A percentile compares a stretch with the other conserved stretches of the same genome.
Conservation (phyloP, 2,329 filamentous ascomycete species). For the Endoconidiophora polonica region DNA sequence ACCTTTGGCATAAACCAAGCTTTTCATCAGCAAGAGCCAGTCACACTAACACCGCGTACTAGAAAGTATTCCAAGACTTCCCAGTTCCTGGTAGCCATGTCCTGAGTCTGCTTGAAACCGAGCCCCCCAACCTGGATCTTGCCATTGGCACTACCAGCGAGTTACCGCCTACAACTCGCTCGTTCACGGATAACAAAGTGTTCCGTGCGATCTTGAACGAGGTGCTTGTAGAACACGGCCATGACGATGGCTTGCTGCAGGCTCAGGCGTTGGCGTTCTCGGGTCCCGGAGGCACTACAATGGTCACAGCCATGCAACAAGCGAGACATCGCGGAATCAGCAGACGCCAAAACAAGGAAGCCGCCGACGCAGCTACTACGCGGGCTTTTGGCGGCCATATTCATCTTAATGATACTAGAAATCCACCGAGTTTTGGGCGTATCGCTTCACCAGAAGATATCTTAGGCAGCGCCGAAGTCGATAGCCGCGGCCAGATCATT, state of each 20-base stretch:
- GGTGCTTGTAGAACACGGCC: constrained; percentile 37
- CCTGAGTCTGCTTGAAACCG: constrained; percentile 41
- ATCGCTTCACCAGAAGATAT: constrained; percentile 58
- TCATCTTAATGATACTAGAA: constrained; percentile 46
- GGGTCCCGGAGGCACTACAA: constrained; percentile 32
- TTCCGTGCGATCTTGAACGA: constrained; percentile 44
- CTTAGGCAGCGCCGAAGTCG: constrained; percentile 49
- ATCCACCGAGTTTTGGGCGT: constrained; percentile 48
- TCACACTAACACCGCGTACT: neutral
- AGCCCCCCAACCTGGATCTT: constrained; percentile 35
- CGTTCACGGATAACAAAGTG: constrained; percentile 40
- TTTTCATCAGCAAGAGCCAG: neutral
- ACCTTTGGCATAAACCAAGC: neutral
- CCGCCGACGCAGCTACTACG: constrained; percentile 40
- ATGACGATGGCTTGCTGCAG: constrained; percentile 36
- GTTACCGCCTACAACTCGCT: constrained; percentile 43
- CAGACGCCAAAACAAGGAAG: constrained; percentile 22
- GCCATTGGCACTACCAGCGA: constrained; percentile 42
- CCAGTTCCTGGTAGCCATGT: constrained; percentile 30
- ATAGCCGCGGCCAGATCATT: constrained; percentile 38
- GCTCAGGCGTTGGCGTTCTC: constrained; percentile 44
- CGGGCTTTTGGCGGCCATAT: constrained; percentile 43
- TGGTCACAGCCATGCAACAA: constrained; percentile 3
- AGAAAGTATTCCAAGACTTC: constrained; percentile 42
- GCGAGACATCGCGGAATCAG: neutral